Base-by-base conservation (phyloP, 352 stramenopile species). In the Pythium pectinolyticum region DNA sequence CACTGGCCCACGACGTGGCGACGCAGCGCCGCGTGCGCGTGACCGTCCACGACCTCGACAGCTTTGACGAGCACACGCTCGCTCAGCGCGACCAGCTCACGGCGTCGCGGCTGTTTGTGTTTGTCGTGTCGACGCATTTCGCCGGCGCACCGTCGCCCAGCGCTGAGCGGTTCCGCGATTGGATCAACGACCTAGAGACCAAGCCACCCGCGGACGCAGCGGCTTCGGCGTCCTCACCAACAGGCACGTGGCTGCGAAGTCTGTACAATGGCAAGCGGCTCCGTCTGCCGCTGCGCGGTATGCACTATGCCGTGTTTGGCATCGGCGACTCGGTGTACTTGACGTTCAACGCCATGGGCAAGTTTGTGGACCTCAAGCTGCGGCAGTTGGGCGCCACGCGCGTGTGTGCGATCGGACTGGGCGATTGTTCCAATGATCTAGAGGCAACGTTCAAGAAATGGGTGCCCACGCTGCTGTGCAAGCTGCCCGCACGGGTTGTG, bases 41-140 rank as follows among this genome's bases (percentile, higher is more conserved):
- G 1, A 66, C 77, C 1, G 69, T 97, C 12, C 63, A 90, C 7
- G 94, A 98, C 64, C 81, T 98, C 20, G 93, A 98, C 61, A 72
- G 94, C 45, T 94, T 97, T 41, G 61, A 90, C 15, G 56, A 60
- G 0, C 40, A 62, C 0, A 31, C 28, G 15, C 77, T 78, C 25
- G n/a, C 57, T 4, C 27, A 19, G 20, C 70, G 75, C 11, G 76
- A 84, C 15, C 65, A 37, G n/a, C 65, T 67, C 60, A 48, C 15
- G 22, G 25, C 32, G 28, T 54, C 61, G 37, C 65, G 59, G 35
- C 59, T 80, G 27, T 88, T 82, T 14, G 74, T 99, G 20, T 98
- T 98, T 59, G 67, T 99, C n/a, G 82, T 98, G 31, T 85, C 97
- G 2, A 99, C 96, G 0, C 98, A 99, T 64, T 94, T 96, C 40